Evolutionary conservation across 805 yeast genomes (phyloP), one percentile per base, ranked within the genome.

Genomic region (Candida glaebosa): DNA sequence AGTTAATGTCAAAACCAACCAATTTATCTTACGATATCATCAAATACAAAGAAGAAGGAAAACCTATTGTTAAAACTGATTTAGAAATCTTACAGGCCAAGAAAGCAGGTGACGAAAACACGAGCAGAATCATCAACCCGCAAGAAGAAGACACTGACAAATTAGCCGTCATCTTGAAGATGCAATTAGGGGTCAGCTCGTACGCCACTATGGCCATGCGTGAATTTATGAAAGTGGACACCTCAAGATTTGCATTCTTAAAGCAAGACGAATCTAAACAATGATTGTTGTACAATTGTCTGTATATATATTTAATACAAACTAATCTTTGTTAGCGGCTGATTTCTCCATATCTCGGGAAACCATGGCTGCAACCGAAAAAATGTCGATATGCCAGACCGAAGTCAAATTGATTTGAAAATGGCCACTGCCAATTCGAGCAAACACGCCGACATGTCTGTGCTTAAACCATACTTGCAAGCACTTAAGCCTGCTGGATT

Each of bases 191-290:
- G 3, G 81, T 86, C 2, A 84, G 96, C 26, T 82, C 95, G 5
- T 93, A 93, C 61, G 99, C 99, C 1, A 93, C 99, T 0, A 95
- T 93, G 99, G 96, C 96, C 1, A 65, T 93, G 38, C 78, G 99
- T 57, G 98, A 93, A 60, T 78, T 87, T 38, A 81, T 90, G 86
- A 84, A 81, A 58, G 75, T 79, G 24, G 91, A 84, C 49, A 83
- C 90, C 2, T 71, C 81, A 19, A 51, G 69, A 37, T 52, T 59
- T 32, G 49, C 65, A 39, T 34, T 34, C 26, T 34, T 34, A 14
- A 34, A 34, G n/a, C 26, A 17, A 16, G 37, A 32, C 12, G 9
- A 32, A 31, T 8, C 10, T n/a, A n/a, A 31, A n/a, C 16, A 31
- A 31, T 9, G 12, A n/a, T n/a, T n/a, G n/a, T n/a, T n/a, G n/a